These are phyloP conservation scores for Naganishia onofrii DNA, from an alignment of 768 basidiomycete species.

Conservation along the genomic window DNA sequence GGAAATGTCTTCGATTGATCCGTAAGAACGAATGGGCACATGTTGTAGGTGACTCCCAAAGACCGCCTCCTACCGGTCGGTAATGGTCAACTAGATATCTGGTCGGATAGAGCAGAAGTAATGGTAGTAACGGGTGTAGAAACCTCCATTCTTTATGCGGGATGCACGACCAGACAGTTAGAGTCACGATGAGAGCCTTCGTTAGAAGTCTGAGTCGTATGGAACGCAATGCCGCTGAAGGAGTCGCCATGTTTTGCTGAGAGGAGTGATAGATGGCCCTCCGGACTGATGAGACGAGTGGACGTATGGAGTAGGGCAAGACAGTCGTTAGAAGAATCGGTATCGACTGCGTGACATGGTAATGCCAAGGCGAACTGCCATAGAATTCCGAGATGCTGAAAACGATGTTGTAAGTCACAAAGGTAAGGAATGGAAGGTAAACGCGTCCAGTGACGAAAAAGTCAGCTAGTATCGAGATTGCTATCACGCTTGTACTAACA, in stretches of 20 bases:
- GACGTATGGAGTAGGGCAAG: constrained; percentile 62
- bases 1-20: constrained; percentile 37
- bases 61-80: constrained; percentile 26
- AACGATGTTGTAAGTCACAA: constrained; percentile 77
- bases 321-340: constrained; percentile 74
- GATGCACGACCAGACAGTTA: constrained; percentile 69
- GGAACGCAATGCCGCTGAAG: background rate
- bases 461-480: constrained; percentile 58
- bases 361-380: constrained; percentile 80
- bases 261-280: constrained; percentile 1
- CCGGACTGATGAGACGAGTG: constrained; percentile 35
- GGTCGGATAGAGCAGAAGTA: constrained; percentile 74
- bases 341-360: constrained; percentile 79
- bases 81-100: constrained; percentile 64
- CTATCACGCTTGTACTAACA: constrained; percentile 35
- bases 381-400: constrained; percentile 82
- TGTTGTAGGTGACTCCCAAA: constrained; percentile 30
- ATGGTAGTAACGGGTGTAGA: constrained; percentile 82
- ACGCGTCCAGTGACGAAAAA: constrained; percentile 56
- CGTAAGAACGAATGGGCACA: constrained; percentile 28
- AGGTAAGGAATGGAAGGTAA: constrained; percentile 76
- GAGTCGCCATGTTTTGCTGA: background rate
- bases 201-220: constrained; percentile 53
- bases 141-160: constrained; percentile 99
- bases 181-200: constrained; percentile 62